phyloP scores from a whole-genome alignment of 2,329 filamentous ascomycete species.

The Davidsoniella eucalypti region DNA sequence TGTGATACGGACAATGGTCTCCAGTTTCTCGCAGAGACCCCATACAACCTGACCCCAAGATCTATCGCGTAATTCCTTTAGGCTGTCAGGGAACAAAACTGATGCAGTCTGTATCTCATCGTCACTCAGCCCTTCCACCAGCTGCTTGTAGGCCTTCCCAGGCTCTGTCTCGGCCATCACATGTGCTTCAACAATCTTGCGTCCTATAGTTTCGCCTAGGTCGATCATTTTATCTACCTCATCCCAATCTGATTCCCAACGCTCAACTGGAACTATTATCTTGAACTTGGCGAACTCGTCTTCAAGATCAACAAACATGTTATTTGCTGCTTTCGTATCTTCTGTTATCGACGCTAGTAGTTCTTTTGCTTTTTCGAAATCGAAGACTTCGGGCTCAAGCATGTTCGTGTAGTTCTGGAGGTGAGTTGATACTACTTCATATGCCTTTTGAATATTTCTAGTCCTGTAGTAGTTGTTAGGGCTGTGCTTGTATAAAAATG shows the following conservation, averaged over 20 bases:
- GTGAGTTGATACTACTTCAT: neutral
- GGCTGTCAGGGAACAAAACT: slow-evolving; percentile 12
- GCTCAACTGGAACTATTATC: neutral
- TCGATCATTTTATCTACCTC: slow-evolving; percentile 12
- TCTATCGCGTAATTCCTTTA: slow-evolving; percentile 7
- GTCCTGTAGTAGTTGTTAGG: slow-evolving; percentile 5
- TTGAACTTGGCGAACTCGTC: slow-evolving; percentile 1
- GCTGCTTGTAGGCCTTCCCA: slow-evolving; percentile 5
- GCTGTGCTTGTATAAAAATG: too few relatives aligned
- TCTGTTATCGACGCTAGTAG: neutral
- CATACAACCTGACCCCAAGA: slow-evolving; percentile 13
- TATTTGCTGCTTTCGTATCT: slow-evolving; percentile 3
- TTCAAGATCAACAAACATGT: slow-evolving; percentile 9
- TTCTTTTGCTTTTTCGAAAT: neutral
- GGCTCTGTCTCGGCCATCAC: slow-evolving; percentile 9
- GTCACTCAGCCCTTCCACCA: slow-evolving; percentile 6
- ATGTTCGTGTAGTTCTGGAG: neutral
- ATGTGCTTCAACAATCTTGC: slow-evolving; percentile 12
- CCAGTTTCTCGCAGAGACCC: slow-evolving; percentile 11
- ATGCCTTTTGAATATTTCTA: slow-evolving; percentile 3
- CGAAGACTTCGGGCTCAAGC: neutral
- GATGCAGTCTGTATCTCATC: slow-evolving; percentile 10
- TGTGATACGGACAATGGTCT: slow-evolving; percentile 8
- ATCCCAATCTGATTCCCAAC: slow-evolving; percentile 9
- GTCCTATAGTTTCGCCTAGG: slow-evolving; percentile 8